Evolutionary conservation across 1,284 basidiomycete genomes (phyloP).

Genomic region (Takashimella tepidaria): DNA sequence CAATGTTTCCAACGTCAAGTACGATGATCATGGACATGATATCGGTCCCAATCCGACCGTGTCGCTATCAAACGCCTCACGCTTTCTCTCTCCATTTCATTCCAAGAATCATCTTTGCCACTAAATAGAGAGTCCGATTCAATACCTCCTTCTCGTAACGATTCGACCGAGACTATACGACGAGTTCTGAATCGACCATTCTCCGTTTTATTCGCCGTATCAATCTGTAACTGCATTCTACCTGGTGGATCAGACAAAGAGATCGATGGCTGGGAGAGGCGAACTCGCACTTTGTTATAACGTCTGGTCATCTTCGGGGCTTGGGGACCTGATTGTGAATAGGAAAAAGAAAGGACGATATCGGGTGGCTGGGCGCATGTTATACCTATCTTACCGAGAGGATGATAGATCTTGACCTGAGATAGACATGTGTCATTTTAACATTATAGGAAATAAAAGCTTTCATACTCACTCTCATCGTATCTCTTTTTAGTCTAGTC

Average conservation of each 20-base stretch:
- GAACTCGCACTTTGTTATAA: neutral
- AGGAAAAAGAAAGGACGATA: slow-evolving; percentile 23
- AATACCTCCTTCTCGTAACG: neutral
- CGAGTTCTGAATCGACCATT: neutral
- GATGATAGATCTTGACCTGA: slow-evolving; percentile 33
- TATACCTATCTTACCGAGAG: slow-evolving; percentile 29
- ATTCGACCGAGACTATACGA: neutral
- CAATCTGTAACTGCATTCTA: neutral
- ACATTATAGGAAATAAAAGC: neutral
- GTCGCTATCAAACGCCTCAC: slow-evolving; percentile 19
- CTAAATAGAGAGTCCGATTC: too few relatives aligned
- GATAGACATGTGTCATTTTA: slow-evolving; percentile 1
- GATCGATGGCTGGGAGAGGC: neutral
- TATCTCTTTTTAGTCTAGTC: slow-evolving; percentile 26
- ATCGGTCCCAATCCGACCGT: slow-evolving; percentile 24
- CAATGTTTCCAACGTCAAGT: too few relatives aligned
- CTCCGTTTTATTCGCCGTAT: neutral
- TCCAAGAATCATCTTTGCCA: too few relatives aligned
- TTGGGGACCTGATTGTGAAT: neutral
- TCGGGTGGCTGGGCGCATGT: slow-evolving; percentile 39
- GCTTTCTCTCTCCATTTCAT: slow-evolving; percentile 21
- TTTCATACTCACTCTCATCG: slow-evolving; percentile 24
- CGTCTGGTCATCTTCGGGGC: neutral
- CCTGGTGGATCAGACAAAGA: neutral
- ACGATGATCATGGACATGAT: too few relatives aligned